Evolutionary conservation across 2,329 filamentous ascomycete species (phyloP), one percentile per base, ranked within the genome.

Genomic region (Lasiodiplodia hormozganensis): DNA sequence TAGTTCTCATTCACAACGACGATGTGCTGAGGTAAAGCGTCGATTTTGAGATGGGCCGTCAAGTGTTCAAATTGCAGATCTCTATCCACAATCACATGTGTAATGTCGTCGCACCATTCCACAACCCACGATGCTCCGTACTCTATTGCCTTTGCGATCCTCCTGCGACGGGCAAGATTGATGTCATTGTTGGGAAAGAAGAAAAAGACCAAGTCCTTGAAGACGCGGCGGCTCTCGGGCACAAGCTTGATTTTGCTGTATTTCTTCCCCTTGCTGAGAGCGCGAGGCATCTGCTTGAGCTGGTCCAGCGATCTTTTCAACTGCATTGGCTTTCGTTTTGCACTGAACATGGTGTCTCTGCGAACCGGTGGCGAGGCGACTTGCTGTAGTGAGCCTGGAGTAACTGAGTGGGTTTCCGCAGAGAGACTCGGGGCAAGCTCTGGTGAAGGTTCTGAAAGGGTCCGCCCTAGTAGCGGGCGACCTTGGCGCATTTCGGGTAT

Each of bases 151-250:
- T 90, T 94, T 36, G 86, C 86, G 65, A 97, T 97, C 4, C 92
- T 89, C 69, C 89, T 79, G 67, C 87, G 87, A 49, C 94, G 87
- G 8, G 87, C 83, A 12, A 87, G 86, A 38, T 90, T 87, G 57
- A 91, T 85, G 71, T 95, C 90, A 71, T 93, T 88, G 72, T 96
- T 92, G 0, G 94, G 95, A 6, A 97, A 88, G 76, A 96, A 97
- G 40, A 62, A 69, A 38, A 69, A 69, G 14, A 69, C 68, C 36
- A 68, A 38, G 49, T 47, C 65, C 23, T 73, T 75, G 40, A 82
- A 71, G 23, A 81, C 65, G 49, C 79, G 78, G 54, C 73, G 76
- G 3, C 68, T 54, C 66, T 78, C 77, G 4, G 78, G 73, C 3
- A 72, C 71, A 16, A 80, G 70, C 31, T 74, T 73, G 60, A 80